Evolutionary conservation across 768 basidiomycete genomes (phyloP).

Genomic region (Clathrus columnatus): DNA sequence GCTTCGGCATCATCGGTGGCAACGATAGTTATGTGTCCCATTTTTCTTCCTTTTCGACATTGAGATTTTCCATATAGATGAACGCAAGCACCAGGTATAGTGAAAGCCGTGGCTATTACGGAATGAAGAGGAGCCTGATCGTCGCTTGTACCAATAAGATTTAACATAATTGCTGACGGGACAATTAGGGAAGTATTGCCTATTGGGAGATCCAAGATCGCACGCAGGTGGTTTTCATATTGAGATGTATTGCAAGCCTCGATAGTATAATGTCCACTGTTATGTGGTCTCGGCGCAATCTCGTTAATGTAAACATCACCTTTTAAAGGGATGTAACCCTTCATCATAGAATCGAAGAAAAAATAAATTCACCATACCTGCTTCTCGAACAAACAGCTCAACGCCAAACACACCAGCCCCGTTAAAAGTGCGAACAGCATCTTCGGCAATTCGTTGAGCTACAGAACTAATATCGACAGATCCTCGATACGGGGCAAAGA

Average conservation of each 20-base stretch:
- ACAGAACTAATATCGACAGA: conserved; percentile 45
- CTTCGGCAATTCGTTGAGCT: conserved; percentile 70
- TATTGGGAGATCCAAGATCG: conserved; percentile 82
- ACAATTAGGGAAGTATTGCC: conserved; percentile 85
- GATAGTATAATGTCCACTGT: conserved; percentile 98
- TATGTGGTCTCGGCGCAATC: conserved; percentile 96
- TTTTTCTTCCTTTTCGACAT: conserved; percentile 85
- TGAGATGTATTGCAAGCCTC: conserved; percentile 96
- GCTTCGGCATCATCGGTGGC: conserved; percentile 74
- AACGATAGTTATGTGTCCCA: conserved; percentile 94
- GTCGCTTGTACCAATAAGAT: conserved; percentile 79
- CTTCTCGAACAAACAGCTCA: conserved; percentile 90
- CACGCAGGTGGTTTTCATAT: conserved; percentile 94
- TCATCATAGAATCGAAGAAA: background rate
- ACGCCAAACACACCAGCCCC: conserved; percentile 97
- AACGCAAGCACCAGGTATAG: conserved; percentile 64
- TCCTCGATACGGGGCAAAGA: conserved; percentile 77
- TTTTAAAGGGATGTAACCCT: background rate
- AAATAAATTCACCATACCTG: conserved; percentile 46
- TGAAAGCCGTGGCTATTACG: conserved; percentile 52
- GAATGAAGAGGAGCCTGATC: conserved; percentile 50
- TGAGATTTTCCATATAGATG: conserved; percentile 96
- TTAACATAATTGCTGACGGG: conserved; percentile 85
- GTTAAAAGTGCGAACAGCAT: conserved; percentile 64
- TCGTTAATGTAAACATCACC: conserved; percentile 59